phyloP scores from a whole-genome alignment of 2,329 filamentous ascomycete species.

The Annulohypoxylon truncatum region DNA sequence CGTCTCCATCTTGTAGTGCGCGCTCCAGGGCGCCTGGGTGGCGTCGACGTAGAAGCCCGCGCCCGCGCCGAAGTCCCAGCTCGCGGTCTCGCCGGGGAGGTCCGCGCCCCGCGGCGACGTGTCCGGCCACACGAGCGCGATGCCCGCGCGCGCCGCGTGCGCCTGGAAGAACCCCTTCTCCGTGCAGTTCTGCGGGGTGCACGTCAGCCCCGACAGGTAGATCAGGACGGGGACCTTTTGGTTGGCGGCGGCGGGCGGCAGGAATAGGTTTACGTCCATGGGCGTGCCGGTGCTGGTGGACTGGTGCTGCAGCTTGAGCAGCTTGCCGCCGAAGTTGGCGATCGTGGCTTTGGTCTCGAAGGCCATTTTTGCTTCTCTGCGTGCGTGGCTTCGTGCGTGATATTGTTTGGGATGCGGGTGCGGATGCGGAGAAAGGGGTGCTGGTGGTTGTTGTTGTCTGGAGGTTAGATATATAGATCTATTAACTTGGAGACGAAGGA shows the following conservation, averaged over 20 bases:
- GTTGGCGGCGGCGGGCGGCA: constrained; percentile 72
- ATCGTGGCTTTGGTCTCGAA: constrained; percentile 93
- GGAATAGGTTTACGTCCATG: constrained; percentile 93
- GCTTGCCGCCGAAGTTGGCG: constrained; percentile 90
- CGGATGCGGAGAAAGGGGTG: neutral
- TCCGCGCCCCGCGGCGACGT: constrained; percentile 88
- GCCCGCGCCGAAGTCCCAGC: constrained; percentile 90
- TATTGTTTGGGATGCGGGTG: neutral
- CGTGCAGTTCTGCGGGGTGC: constrained; percentile 87
- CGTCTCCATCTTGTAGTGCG: constrained; percentile 92
- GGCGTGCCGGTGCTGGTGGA: constrained; percentile 82
- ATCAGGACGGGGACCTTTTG: constrained; percentile 87
- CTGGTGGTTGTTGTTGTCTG: neutral
- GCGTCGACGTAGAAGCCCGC: constrained; percentile 97
- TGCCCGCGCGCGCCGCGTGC: constrained; percentile 79
- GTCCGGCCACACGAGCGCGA: constrained; percentile 95
- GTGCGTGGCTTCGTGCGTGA: neutral
- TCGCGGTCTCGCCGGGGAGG: constrained; percentile 85
- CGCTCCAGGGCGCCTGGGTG: constrained; percentile 76
- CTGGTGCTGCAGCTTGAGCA: constrained; percentile 92
- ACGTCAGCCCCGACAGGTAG: constrained; percentile 94
- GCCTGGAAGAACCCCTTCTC: constrained; percentile 93
- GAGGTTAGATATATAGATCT: neutral
- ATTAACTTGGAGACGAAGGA: neutral
- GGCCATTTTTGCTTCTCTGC: constrained; percentile 66